These are phyloP conservation scores for Pharnaceum exiguum DNA, from an alignment of 148 eudicot species.

Conservation along the genomic window DNA sequence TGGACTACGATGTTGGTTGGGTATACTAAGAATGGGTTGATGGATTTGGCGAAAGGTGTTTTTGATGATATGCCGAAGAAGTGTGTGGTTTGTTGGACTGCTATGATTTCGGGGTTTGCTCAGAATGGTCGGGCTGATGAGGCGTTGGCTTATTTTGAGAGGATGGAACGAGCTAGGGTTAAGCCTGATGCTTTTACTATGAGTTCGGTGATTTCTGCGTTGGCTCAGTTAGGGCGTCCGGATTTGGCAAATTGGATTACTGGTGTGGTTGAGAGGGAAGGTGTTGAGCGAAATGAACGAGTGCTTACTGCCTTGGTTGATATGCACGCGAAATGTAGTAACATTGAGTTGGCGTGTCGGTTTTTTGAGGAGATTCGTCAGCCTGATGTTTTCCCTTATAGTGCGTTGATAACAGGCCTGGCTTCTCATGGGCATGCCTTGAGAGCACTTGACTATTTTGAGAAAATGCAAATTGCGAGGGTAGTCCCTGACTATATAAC, in stretches of 20 bases:
- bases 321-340: conserved; percentile 45
- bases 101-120: conserved; percentile 36
- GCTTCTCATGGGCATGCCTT: conserved; percentile 43
- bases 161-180: conserved; percentile 21
- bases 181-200: conserved; percentile 40
- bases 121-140: conserved; percentile 32
- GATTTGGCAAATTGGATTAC: conserved; percentile 36
- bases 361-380: conserved; percentile 29
- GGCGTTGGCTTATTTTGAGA: conserved; percentile 22
- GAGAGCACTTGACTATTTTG: conserved; percentile 27
- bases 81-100: conserved; percentile 38
- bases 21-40: conserved; percentile 30
- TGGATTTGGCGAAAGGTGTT: conserved; percentile 25
- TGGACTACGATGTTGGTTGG: conserved; percentile 44
- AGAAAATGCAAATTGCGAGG: conserved; percentile 24
- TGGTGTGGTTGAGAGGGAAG: conserved; percentile 9
- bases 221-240: conserved; percentile 33
- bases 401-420: conserved; percentile 43
- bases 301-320: conserved; percentile 38
- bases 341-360: conserved; percentile 34
- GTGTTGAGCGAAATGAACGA: conserved; percentile 26
- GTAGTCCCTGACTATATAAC: conserved; percentile 35
- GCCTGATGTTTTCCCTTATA: conserved; percentile 37
- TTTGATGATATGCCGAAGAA: conserved; percentile 38
- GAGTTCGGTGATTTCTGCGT: conserved; percentile 31